Evolutionary conservation across 345 rosid species (phyloP).

Genomic region (Brassica incana): DNA sequence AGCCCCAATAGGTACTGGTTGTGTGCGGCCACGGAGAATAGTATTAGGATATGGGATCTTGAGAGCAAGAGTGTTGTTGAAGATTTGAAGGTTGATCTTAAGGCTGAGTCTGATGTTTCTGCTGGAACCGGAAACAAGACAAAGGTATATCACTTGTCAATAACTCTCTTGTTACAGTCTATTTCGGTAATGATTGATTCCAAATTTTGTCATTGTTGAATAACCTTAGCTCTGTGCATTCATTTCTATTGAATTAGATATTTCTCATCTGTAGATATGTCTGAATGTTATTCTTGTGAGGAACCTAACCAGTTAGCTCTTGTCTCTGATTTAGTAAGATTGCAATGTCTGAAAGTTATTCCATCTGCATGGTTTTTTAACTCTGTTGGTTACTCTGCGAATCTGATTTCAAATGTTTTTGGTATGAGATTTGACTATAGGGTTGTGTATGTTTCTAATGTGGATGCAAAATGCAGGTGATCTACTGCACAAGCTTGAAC

Average conservation of each 20-base stretch:
- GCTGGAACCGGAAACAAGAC: slow-evolving; percentile 47
- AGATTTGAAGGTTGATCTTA: slow-evolving; percentile 90
- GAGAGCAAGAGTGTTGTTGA: slow-evolving; percentile 91
- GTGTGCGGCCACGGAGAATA: slow-evolving; percentile 84
- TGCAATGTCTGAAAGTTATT: not conserved
- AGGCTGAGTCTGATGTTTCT: slow-evolving; percentile 49
- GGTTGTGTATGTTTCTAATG: not conserved
- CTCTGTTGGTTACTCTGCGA: not conserved
- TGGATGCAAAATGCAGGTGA: slow-evolving; percentile 25
- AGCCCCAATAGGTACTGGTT: slow-evolving; percentile 97
- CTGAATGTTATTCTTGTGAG: not conserved
- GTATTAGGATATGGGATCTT: slow-evolving; percentile 94
- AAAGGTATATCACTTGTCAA: slow-evolving; percentile 45
- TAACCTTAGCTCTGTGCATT: not conserved
- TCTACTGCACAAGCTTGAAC: slow-evolving; percentile 38
- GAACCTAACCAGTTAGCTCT: not conserved
- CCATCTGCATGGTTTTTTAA: not conserved
- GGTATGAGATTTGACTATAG: not conserved
- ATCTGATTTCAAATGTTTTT: not conserved
- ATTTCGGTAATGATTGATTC: not conserved
- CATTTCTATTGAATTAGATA: not conserved
- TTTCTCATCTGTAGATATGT: not conserved
- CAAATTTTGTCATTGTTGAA: not conserved
- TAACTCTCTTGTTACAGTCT: not conserved
- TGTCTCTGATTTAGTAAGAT: not conserved